phyloP scores from a whole-genome alignment of 129 eudicot genomes.

The Ambrosia artemisiifolia region DNA sequence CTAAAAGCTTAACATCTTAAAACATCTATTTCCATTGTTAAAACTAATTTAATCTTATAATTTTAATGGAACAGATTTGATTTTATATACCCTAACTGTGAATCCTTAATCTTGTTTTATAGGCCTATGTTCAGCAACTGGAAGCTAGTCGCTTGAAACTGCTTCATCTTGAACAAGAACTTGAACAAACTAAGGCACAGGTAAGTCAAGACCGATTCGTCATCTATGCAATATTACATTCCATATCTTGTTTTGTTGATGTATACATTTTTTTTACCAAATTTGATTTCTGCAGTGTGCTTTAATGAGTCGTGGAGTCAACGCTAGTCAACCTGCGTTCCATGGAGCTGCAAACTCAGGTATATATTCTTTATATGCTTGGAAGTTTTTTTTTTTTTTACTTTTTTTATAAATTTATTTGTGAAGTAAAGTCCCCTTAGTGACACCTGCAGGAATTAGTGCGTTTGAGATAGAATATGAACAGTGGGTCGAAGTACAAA shows the following conservation, averaged over 20 bases:
- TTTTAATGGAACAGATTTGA: too few species aligned
- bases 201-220: constrained; percentile 30
- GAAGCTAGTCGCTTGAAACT: constrained; percentile 79
- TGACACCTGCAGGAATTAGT: constrained; percentile 53
- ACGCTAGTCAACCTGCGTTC: constrained; percentile 51
- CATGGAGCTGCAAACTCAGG: constrained; percentile 64
- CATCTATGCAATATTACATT: constrained; percentile 1
- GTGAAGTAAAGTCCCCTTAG: neutral
- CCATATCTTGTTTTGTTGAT: neutral
- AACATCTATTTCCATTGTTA: too few species aligned
- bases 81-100: neutral
- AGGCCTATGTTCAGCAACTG: constrained; percentile 98
- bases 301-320: constrained; percentile 60
- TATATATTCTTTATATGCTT: constrained; percentile 25
- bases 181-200: constrained; percentile 74
- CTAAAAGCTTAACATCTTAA: too few species aligned
- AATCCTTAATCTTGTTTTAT: constrained; percentile 15
- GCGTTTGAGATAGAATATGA: constrained; percentile 66
- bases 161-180: constrained; percentile 87
- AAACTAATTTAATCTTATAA: too few species aligned
- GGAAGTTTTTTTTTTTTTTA: neutral
- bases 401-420: neutral
- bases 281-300: constrained; percentile 49
- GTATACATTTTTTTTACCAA: neutral
- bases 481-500: constrained; percentile 83